A percentile compares a stretch with the other conserved stretches of the same genome.
Conservation (phyloP, 805 yeast genomes). For the Myxozyma neglecta region DNA sequence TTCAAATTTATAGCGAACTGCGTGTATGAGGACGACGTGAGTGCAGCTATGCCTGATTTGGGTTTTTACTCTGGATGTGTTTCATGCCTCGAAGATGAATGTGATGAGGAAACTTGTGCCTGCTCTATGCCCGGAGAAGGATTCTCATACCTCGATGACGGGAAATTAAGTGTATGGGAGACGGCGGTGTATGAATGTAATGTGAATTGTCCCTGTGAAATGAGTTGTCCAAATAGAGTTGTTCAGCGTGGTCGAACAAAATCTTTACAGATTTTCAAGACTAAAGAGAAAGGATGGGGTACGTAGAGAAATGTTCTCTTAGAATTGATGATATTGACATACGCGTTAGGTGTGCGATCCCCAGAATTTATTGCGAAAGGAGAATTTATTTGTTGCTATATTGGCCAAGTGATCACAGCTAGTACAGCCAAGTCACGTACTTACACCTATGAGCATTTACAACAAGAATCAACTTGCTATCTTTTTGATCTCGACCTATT, state of each 20-base stretch:
- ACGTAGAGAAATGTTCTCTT: background rate
- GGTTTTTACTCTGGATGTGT: conserved; percentile 4
- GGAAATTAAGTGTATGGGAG: conserved; percentile 2
- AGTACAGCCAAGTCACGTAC: conserved; percentile 17
- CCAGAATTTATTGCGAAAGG: conserved; percentile 14
- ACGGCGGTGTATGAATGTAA: conserved; percentile 22
- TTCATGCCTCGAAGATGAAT: background rate
- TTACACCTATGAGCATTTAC: conserved; percentile 1
- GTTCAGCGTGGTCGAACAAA: conserved; percentile 21
- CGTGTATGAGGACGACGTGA: background rate
- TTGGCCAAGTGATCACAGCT: conserved; percentile 21
- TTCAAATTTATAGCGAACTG: background rate
- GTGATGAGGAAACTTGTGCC: background rate
- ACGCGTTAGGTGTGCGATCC: conserved; percentile 12
- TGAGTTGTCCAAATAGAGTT: conserved; percentile 20
- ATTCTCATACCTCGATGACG: conserved; percentile 5
- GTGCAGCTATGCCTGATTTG: background rate
- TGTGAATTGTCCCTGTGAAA: conserved; percentile 9
- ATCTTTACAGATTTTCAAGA: conserved; percentile 20
- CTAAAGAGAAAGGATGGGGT: conserved; percentile 27
- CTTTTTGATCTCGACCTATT: conserved; percentile 15
- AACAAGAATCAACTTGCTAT: background rate
- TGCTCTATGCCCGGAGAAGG: conserved; percentile 1
- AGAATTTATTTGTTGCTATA: conserved; percentile 14
- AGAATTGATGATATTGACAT: background rate